Conservation (phyloP, 1,284 basidiomycete species). For the Trichosporon ovoides region DNA sequence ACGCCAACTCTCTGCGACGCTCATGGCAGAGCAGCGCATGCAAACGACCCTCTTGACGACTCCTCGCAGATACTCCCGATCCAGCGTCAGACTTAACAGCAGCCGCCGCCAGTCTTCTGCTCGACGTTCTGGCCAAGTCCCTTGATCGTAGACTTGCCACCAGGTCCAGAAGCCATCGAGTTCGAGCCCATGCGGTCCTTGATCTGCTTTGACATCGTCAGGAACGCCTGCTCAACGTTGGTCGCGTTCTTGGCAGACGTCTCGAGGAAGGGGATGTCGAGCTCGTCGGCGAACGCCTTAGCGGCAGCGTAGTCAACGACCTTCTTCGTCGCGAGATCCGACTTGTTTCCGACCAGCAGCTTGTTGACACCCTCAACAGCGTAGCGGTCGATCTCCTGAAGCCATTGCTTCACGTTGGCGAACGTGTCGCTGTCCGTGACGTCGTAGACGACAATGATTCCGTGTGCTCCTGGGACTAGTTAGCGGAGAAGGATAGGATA, state of each 20-base stretch:
- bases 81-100: constrained; percentile 56
- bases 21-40: too few relatives aligned
- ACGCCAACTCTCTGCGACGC: too few relatives aligned
- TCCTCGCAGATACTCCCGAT: not conserved
- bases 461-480: constrained; percentile 74
- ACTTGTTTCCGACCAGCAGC: constrained; percentile 96
- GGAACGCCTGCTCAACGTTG: constrained; percentile 98
- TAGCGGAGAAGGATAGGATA: not conserved
- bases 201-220: constrained; percentile 99
- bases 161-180: constrained; percentile 50
- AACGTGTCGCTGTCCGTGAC: constrained; percentile 89
- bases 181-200: constrained; percentile 69
- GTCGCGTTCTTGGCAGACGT: constrained; percentile 98
- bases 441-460: constrained; percentile 98
- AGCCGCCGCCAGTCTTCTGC: constrained; percentile 65
- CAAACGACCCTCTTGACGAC: not conserved
- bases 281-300: constrained; percentile 96
- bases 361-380: constrained; percentile 99
- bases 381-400: constrained; percentile 98
- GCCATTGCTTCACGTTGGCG: constrained; percentile 98
- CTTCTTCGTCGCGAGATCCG: constrained; percentile 95
- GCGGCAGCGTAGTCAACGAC: constrained; percentile 96
- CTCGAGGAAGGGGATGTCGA: constrained; percentile 94
- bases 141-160: constrained; percentile 52
- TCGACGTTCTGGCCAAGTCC: constrained; percentile 67